phyloP scores from a whole-genome alignment of 306 rosid genomes.

The Medicago lupulina region DNA sequence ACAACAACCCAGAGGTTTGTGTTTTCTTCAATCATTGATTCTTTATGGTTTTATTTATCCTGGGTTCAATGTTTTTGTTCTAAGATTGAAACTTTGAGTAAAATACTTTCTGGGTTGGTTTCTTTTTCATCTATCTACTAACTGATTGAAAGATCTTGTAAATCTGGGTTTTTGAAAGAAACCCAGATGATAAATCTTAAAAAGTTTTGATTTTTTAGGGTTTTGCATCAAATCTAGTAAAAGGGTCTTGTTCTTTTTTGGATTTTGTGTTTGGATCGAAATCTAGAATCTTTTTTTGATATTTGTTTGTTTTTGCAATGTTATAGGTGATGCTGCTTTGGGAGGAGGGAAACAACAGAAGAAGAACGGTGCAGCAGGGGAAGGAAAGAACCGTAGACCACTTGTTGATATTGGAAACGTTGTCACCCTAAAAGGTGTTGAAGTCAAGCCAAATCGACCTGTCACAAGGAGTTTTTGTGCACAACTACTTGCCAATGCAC shows the following conservation, averaged over 20 bases:
- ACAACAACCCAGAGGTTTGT: slow-evolving; percentile 68
- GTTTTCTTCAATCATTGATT: not conserved
- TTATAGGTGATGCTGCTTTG: slow-evolving; percentile 60
- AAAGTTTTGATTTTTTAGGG: slow-evolving; percentile 6
- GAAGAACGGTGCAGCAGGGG: slow-evolving; percentile 57
- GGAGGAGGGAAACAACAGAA: slow-evolving; percentile 66
- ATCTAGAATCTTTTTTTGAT: not conserved
- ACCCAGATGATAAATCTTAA: not conserved
- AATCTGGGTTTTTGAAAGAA: slow-evolving; percentile 5
- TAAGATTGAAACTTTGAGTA: not conserved
- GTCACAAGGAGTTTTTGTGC: slow-evolving; percentile 92
- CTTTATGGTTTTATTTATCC: not conserved
- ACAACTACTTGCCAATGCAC: slow-evolving; percentile 85
- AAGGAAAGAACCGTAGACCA: slow-evolving; percentile 65
- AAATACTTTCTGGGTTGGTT: not conserved
- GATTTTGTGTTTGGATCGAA: slow-evolving; percentile 5
- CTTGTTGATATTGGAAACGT: slow-evolving; percentile 84
- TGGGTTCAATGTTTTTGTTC: not conserved
- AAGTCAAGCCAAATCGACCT: slow-evolving; percentile 80
- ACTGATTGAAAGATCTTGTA: not conserved
- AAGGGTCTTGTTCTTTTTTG: not conserved
- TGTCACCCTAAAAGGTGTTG: slow-evolving; percentile 55
- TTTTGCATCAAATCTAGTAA: not conserved
- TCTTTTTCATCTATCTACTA: not conserved
- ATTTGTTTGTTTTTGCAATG: not conserved